Evolutionary conservation across 2,329 filamentous ascomycete species (phyloP).

Genomic region (Ophiostoma piceae): DNA sequence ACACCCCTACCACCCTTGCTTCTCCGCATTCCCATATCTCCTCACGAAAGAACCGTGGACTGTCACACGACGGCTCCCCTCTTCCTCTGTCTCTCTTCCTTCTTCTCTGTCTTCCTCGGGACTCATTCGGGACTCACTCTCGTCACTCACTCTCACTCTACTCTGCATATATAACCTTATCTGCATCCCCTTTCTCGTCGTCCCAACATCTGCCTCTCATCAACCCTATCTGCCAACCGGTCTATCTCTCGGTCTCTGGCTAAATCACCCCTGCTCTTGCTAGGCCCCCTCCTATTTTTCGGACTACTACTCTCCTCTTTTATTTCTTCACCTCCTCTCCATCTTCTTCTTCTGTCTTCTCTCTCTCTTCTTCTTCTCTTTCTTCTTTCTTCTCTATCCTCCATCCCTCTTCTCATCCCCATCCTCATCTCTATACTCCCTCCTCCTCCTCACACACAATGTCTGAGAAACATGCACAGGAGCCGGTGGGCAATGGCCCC

Average conservation of each 20-base stretch:
- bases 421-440: background rate
- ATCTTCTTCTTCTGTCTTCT: background rate
- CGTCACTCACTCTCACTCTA: too few species aligned
- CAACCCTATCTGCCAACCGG: background rate
- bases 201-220: background rate
- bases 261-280: background rate
- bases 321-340: conserved; percentile 2
- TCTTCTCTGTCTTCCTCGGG: background rate
- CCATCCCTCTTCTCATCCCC: background rate
- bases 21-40: conserved; percentile 6
- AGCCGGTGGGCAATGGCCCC: background rate
- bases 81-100: background rate
- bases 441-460: conserved; percentile 8
- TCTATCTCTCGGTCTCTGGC: background rate
- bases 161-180: background rate
- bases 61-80: background rate
- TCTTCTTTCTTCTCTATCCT: background rate
- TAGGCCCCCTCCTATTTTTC: background rate
- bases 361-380: conserved; percentile 7
- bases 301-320: conserved; percentile 15
- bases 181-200: background rate
- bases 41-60: background rate
- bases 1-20: background rate
- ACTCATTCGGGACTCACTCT: background rate
- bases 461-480: conserved; percentile 5